phyloP scores from a whole-genome alignment of 2,329 filamentous ascomycete species.

The Pyrenochaeta sp. region DNA sequence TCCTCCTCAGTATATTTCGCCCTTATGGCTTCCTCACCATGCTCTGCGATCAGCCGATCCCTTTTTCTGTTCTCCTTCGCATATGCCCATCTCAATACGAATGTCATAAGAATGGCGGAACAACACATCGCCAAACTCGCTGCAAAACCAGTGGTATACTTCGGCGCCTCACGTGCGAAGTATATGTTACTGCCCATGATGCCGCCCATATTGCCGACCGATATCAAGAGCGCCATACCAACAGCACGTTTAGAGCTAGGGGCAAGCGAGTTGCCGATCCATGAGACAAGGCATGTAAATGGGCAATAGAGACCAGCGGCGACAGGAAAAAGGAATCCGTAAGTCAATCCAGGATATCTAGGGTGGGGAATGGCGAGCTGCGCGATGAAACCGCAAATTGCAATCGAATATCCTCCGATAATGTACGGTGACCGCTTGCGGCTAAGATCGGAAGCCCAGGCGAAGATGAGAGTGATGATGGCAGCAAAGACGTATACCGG shows the following conservation, averaged over 20 bases:
- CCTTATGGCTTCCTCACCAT: constrained; percentile 44
- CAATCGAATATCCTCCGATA: constrained; percentile 59
- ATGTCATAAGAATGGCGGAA: constrained; percentile 56
- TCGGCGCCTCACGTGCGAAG: constrained; percentile 57
- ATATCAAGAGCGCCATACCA: constrained; percentile 59
- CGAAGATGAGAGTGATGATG: constrained; percentile 51
- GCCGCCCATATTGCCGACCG: constrained; percentile 58
- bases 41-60: constrained; percentile 34
- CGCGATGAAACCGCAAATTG: constrained; percentile 64
- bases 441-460: constrained; percentile 60
- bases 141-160: constrained; percentile 61
- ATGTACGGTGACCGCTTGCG: constrained; percentile 65
- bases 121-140: constrained; percentile 56
- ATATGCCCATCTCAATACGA: constrained; percentile 53
- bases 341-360: constrained; percentile 55
- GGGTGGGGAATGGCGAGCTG: constrained; percentile 56
- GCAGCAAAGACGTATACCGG: constrained; percentile 55
- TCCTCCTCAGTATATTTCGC: constrained; percentile 52
- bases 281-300: constrained; percentile 47
- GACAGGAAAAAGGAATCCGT: constrained; percentile 53
- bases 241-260: constrained; percentile 52
- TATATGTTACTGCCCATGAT: constrained; percentile 61
- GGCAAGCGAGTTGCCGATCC: constrained; percentile 47
- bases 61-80: constrained; percentile 48
- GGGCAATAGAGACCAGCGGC: constrained; percentile 48